Conservation (phyloP, 2,329 filamentous ascomycete genomes). For the Colletotrichum musicola region DNA sequence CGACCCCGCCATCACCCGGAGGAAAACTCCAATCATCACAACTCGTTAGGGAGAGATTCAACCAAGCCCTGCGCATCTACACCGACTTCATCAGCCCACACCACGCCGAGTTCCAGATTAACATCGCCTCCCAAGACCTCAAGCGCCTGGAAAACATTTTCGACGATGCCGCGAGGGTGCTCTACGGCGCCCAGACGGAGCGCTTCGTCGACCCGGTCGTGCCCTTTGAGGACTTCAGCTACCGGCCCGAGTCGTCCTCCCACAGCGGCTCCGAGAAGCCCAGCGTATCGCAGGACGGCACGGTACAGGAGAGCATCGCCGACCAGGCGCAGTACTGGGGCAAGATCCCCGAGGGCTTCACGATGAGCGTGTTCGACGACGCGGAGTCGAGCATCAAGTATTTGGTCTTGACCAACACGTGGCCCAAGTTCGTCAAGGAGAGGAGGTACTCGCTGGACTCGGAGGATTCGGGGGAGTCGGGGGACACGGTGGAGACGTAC, state of each 20-base stretch:
- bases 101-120: conserved; percentile 76
- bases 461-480: conserved; percentile 31
- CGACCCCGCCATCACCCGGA: conserved; percentile 42
- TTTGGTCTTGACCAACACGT: conserved; percentile 52
- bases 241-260: conserved; percentile 3
- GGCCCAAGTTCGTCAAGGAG: conserved; percentile 46
- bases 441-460: conserved; percentile 37
- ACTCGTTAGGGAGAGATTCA: conserved; percentile 65
- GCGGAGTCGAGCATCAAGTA: conserved; percentile 69
- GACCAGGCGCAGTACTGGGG: conserved; percentile 33
- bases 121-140: conserved; percentile 70
- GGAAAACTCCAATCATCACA: conserved; percentile 42
- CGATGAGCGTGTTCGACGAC: conserved; percentile 63
- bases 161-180: conserved; percentile 62
- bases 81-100: conserved; percentile 69
- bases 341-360: conserved; percentile 57
- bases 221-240: conserved; percentile 53
- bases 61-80: conserved; percentile 72
- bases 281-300: neutral
- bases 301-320: neutral
- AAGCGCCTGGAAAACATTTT: conserved; percentile 68
- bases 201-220: conserved; percentile 55
- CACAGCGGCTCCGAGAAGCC: conserved; percentile 11
- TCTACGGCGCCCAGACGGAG: conserved; percentile 53
- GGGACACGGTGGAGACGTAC: conserved; percentile 24